Evolutionary conservation across 2,329 filamentous ascomycete species (phyloP), one percentile per base, ranked within the genome.

Genomic region (Hypoxylon sp.): DNA sequence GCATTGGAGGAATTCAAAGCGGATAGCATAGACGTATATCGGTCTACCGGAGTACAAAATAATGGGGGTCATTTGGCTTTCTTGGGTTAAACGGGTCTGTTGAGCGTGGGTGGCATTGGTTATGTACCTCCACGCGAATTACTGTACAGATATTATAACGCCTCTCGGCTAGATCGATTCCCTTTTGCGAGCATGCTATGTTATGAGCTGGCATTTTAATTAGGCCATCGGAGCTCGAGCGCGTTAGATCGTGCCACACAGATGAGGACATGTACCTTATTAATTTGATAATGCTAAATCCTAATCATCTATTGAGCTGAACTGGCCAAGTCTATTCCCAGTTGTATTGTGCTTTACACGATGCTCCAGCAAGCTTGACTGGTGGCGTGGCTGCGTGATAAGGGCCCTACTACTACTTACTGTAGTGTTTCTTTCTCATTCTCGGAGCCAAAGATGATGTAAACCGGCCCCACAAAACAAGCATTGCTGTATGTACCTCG

Each of bases 41-140:
- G 63, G 52, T 60, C 63, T 54, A 38, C 51, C 26, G 62, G 66
- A 58, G 66, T 64, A 68, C n/a, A 68, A 68, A 68, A 66, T 55
- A 44, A 38, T 26, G 16, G 36, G 46, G 46, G 49, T 40, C 54
- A 49, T 22, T 14, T 45, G 46, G 61, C 48, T 51, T 61, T 53
- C 32, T 30, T 26, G 20, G 55, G 40, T 58, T 33, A 30, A 18
- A 46, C 28, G 26, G 18, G 30, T 20, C 16, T 48, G 58, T 24
- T 8, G 26, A 40, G 38, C 40, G 24, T 26, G 16, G 51, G 18
- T 44, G n/a, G 55, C 33, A 50, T 52, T 58, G 44, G 46, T 53
- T 20, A 26, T 61, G 58, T 65, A 65, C 42, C 54, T 68, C 40
- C 54, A 65, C 51, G 49, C 53, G 46, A 45, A 54, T 49, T 38